Evolutionary conservation across 2,329 filamentous ascomycete species (phyloP).

Genomic region (Aspergillus sp.): DNA sequence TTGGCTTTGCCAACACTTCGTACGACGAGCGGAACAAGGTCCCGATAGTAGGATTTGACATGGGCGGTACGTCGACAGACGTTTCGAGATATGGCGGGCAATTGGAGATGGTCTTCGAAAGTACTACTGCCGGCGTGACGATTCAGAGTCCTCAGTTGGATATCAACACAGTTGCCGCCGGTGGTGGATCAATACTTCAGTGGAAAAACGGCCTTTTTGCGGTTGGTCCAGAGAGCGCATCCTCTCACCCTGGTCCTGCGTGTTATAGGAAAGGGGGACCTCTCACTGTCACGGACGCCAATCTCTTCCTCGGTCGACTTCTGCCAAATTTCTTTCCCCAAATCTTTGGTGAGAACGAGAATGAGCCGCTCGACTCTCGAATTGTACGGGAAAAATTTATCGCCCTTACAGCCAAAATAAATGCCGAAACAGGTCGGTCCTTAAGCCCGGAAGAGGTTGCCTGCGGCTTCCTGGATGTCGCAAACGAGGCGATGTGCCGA

Average conservation of each 20-base stretch:
- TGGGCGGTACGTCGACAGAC: conserved; percentile 89
- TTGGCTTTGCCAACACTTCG: conserved; percentile 84
- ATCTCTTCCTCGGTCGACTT: conserved; percentile 78
- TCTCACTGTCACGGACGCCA: conserved; percentile 90
- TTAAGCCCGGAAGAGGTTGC: not conserved
- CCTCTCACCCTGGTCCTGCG: conserved; percentile 84
- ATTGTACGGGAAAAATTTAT: not conserved
- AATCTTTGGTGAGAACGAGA: conserved; percentile 60
- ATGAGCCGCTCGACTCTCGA: not conserved
- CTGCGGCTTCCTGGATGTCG: not conserved
- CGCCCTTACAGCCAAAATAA: not conserved
- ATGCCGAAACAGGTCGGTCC: not conserved
- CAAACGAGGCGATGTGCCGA: not conserved
- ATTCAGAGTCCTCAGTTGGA: conserved; percentile 1
- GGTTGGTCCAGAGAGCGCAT: conserved; percentile 84
- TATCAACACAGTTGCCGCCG: conserved; percentile 64
- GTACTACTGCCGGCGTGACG: not conserved
- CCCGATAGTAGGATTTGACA: conserved; percentile 89
- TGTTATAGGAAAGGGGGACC: conserved; percentile 90
- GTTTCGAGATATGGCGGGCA: conserved; percentile 81
- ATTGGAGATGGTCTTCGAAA: conserved; percentile 78
- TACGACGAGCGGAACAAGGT: conserved; percentile 77
- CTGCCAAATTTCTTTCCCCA: conserved; percentile 89
- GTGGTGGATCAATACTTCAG: conserved; percentile 68
- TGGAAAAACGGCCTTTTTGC: conserved; percentile 85